Percentiles rank a stretch among this genome's conserved stretches.
phyloP scores from a whole-genome alignment of 2,329 filamentous ascomycete species.

The Cytospora piceae region DNA sequence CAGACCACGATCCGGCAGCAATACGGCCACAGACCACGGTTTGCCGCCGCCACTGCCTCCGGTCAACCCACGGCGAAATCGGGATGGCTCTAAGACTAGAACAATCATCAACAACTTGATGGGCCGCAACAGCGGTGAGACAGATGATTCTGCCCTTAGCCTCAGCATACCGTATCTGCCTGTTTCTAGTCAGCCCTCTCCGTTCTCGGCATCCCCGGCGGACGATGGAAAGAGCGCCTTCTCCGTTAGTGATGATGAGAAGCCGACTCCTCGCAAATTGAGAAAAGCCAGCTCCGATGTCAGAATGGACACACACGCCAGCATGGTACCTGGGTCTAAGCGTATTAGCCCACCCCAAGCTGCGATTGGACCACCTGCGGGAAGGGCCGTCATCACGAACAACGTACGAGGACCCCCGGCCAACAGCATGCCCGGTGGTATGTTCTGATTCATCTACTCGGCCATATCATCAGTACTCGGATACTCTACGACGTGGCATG shows the following conservation, averaged over 20 bases:
- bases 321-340: conserved; percentile 32
- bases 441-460: conserved; percentile 35
- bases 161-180: conserved; percentile 40
- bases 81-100: conserved; percentile 44
- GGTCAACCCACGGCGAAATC: conserved; percentile 59
- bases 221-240: conserved; percentile 37
- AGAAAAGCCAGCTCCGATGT: conserved; percentile 50
- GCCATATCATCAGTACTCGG: not conserved
- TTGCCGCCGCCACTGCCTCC: conserved; percentile 57
- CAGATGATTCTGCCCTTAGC: conserved; percentile 35
- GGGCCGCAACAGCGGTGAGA: conserved; percentile 43
- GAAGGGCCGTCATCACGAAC: conserved; percentile 41
- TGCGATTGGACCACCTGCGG: conserved; percentile 40
- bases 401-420: conserved; percentile 32
- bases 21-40: conserved; percentile 35
- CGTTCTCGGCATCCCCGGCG: conserved; percentile 23
- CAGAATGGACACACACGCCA: conserved; percentile 32
- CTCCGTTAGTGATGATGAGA: conserved; percentile 46
- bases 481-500: conserved; percentile 14
- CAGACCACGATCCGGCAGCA: conserved; percentile 45
- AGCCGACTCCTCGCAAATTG: conserved; percentile 42
- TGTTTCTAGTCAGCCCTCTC: conserved; percentile 31
- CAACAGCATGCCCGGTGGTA: conserved; percentile 40
- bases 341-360: conserved; percentile 37
- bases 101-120: conserved; percentile 45